These are phyloP conservation scores for Mycocalia duriaeana DNA, from an alignment of 1,284 basidiomycete species.

Conservation along the genomic window DNA sequence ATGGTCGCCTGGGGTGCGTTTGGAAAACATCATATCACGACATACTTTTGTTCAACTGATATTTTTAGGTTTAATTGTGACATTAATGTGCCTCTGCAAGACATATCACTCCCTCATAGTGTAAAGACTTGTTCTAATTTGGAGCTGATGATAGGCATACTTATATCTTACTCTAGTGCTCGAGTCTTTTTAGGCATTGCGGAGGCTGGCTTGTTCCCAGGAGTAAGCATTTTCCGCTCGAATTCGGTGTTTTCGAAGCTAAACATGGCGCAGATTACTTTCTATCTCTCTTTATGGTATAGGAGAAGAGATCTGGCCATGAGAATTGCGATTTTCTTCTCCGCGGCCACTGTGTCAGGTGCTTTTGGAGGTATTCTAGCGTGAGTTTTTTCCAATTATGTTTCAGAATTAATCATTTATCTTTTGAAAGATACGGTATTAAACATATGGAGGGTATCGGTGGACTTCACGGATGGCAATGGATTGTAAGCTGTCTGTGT, in stretches of 20 bases:
- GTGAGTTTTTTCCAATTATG: constrained; percentile 14
- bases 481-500: constrained; percentile 40
- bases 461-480: constrained; percentile 38
- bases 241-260: too few relatives aligned
- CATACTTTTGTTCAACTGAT: constrained; percentile 9
- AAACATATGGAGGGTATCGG: constrained; percentile 37
- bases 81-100: constrained; percentile 34
- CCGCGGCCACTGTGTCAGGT: constrained; percentile 50
- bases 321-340: constrained; percentile 55
- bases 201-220: constrained; percentile 52
- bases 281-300: constrained; percentile 54
- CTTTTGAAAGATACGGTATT: constrained; percentile 26
- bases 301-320: constrained; percentile 42
- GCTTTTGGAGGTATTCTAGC: constrained; percentile 35
- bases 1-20: constrained; percentile 43
- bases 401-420: neutral
- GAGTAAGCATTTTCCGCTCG: constrained; percentile 27
- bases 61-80: constrained; percentile 32
- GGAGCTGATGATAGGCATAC: neutral
- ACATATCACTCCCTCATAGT: constrained; percentile 29
- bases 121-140: constrained; percentile 10
- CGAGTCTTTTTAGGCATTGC: constrained; percentile 47
- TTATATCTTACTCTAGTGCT: constrained; percentile 25
- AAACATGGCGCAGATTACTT: constrained; percentile 31
- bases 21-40: neutral